Evolutionary conservation across 164 flowering plant genomes (phyloP).

Genomic region (Paratinospora sagittata): DNA sequence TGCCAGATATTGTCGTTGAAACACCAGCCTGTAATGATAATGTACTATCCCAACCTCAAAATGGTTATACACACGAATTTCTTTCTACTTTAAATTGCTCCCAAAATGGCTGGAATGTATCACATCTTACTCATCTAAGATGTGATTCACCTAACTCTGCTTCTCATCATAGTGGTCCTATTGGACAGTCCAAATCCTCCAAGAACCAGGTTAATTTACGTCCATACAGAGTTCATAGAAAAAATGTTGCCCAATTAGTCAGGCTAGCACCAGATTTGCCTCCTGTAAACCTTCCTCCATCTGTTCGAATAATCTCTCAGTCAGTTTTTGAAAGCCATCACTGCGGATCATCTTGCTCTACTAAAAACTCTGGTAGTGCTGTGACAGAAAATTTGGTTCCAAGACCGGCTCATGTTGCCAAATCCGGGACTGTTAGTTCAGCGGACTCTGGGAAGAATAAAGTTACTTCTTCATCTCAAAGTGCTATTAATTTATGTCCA

Average conservation of each 20-base stretch:
- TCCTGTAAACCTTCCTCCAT: constrained; percentile 88
- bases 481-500: constrained; percentile 7
- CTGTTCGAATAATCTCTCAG: constrained; percentile 80
- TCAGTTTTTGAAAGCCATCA: constrained; percentile 49
- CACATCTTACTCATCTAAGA: constrained; percentile 23
- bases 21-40: constrained; percentile 15
- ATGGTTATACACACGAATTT: constrained; percentile 16
- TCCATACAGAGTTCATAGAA: constrained; percentile 53
- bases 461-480: constrained; percentile 5
- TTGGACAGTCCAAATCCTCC: constrained; percentile 22
- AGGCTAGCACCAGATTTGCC: constrained; percentile 90
- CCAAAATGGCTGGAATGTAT: constrained; percentile 15
- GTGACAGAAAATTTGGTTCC: constrained; percentile 25
- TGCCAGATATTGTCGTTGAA: constrained; percentile 17
- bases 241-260: constrained; percentile 38
- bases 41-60: constrained; percentile 17
- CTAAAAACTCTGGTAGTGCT: constrained; percentile 12
- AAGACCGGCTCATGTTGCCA: constrained; percentile 20
- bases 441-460: constrained; percentile 16
- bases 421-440: constrained; percentile 12
- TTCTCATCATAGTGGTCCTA: constrained; percentile 22
- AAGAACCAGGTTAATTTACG: constrained; percentile 26
- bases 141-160: constrained; percentile 17
- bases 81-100: constrained; percentile 21
- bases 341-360: constrained; percentile 24